Conservation (phyloP, 805 yeast species). For the Suhomyces kilbournensis region DNA sequence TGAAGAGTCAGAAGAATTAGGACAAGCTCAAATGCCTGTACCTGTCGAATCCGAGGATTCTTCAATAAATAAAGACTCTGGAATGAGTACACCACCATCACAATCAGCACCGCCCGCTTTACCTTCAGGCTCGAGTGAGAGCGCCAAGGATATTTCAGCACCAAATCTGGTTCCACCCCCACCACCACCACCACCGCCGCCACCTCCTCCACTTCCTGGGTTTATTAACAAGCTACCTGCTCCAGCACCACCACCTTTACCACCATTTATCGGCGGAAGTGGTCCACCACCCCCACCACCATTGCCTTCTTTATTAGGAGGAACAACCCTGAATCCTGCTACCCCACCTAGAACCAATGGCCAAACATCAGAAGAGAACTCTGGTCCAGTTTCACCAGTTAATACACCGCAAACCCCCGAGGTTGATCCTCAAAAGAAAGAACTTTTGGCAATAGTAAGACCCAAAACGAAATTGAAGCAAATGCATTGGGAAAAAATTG, state of each 20-base stretch:
- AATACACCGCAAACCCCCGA: not conserved
- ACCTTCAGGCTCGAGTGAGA: not conserved
- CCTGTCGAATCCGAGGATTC: not conserved
- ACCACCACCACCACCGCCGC: conserved; percentile 7
- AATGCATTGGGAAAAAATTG: conserved; percentile 95
- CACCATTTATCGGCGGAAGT: conserved; percentile 7
- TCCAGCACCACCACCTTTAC: conserved; percentile 21
- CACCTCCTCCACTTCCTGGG: conserved; percentile 6
- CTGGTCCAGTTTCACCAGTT: conserved; percentile 1
- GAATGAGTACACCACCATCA: not conserved
- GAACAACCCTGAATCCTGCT: not conserved
- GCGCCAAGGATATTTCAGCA: not conserved
- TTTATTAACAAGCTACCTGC: conserved; percentile 14
- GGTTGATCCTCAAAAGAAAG: not conserved
- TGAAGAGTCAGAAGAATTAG: not conserved
- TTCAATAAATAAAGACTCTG: not conserved
- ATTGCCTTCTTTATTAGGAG: conserved; percentile 11
- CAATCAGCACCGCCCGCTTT: conserved; percentile 7
- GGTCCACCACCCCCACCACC: conserved; percentile 23
- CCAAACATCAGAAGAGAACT: not conserved
- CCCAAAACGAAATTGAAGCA: conserved; percentile 84
- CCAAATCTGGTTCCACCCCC: conserved; percentile 3
- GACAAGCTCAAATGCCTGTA: not conserved
- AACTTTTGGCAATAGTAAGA: conserved; percentile 21
- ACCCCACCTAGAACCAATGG: not conserved